These are phyloP conservation scores for Pestalotiopsis sp. DNA, from an alignment of 2,329 filamentous ascomycete species.

Conservation along the genomic window DNA sequence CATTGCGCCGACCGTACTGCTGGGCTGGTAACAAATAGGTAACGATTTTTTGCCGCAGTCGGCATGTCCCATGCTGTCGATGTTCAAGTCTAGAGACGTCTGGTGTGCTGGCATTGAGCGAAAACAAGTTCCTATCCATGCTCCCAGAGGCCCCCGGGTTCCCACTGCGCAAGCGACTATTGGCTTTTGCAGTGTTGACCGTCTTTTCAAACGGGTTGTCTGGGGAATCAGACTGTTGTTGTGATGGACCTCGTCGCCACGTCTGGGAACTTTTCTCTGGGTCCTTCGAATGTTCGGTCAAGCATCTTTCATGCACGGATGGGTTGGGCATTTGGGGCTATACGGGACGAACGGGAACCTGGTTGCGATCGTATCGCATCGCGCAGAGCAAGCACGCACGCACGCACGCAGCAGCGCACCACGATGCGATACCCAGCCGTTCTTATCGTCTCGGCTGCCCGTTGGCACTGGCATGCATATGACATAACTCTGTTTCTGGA, in stretches of 20 bases:
- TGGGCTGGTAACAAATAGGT: not conserved
- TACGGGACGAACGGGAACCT: not conserved
- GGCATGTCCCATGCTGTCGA: not conserved
- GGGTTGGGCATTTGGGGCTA: not conserved
- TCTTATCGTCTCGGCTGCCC: not conserved
- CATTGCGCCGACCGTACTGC: not conserved
- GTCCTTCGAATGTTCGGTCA: not conserved
- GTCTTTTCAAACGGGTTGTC: conserved; percentile 1
- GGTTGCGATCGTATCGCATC: not conserved
- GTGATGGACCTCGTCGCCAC: not conserved
- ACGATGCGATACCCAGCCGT: not conserved
- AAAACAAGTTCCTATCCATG: conserved; percentile 10
- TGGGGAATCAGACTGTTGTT: conserved; percentile 4
- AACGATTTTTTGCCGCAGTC: not conserved
- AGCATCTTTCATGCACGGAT: not conserved
- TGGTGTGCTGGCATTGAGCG: conserved; percentile 9
- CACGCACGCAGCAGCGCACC: not conserved
- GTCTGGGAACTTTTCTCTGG: not conserved
- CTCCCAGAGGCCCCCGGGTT: not conserved
- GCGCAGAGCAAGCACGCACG: not conserved
- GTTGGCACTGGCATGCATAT: conserved; percentile 3
- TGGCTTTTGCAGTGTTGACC: conserved; percentile 5
- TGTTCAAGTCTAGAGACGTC: not conserved
- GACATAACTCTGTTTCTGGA: not conserved
- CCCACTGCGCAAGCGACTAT: not conserved